Evolutionary conservation across 371 early-diverging fungal species (phyloP).

Genomic region (Mucor racemosus): DNA sequence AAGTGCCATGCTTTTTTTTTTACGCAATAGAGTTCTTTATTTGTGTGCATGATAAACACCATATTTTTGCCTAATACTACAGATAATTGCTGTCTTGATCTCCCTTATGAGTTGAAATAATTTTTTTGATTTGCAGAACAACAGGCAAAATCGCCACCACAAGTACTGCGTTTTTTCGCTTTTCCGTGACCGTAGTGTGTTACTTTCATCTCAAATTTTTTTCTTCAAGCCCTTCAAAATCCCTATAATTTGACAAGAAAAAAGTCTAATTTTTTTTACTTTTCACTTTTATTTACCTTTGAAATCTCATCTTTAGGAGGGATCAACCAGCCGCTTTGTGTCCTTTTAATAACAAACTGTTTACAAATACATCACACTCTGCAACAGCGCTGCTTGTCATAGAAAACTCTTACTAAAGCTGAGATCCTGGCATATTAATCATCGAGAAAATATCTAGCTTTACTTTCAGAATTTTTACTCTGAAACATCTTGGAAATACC

Average conservation of each 20-base stretch:
- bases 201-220: slow-evolving; percentile 6
- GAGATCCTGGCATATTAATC: not conserved
- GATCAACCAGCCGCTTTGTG: slow-evolving; percentile 25
- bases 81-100: no score
- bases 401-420: not conserved
- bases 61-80: no score
- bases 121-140: not conserved
- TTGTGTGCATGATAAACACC: no score
- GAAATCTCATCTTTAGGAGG: slow-evolving; percentile 11
- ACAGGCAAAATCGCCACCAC: no score
- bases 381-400: slow-evolving; percentile 16
- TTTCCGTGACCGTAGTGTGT: slow-evolving; percentile 7
- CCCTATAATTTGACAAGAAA: slow-evolving; percentile 17
- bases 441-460: not conserved
- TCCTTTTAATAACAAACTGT: slow-evolving; percentile 6
- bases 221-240: not conserved
- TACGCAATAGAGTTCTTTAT: no score
- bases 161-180: slow-evolving; percentile 3
- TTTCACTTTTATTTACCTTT: not conserved
- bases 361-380: slow-evolving; percentile 11
- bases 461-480: not conserved
- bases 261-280: slow-evolving; percentile 6
- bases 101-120: not conserved
- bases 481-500: slow-evolving; percentile 12
- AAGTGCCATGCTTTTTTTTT: no score